Base-by-base conservation (phyloP, 2,329 filamentous ascomycete species). In the Aspergillus sp. region DNA sequence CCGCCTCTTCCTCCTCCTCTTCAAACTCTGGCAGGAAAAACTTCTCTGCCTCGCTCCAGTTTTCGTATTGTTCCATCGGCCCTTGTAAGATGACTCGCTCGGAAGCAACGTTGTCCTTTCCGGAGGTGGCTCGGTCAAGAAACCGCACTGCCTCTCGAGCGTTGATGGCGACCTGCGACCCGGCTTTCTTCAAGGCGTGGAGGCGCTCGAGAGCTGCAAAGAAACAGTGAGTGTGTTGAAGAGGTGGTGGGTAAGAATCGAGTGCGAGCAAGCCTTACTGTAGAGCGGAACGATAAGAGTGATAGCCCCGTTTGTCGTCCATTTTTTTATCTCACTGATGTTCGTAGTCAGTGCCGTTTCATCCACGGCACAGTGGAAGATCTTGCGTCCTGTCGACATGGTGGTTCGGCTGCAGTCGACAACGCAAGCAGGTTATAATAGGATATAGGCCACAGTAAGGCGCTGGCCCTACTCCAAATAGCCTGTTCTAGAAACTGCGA, bases 301-400 rank as follows among this genome's bases (percentile, higher is more conserved):
- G 57, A 84, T 79, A 43, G 78, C 76, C 34, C 81, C 81, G 59
- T 81, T 79, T 28, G 79, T 76, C 54, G 82, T 80, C 80, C 82
- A 84, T 71, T 77, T 77, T 71, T 84, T 84, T 63, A 84, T 81
- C 69, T 83, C 82, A 60, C 79, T 80, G 65, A 84, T 81, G 63
- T 81, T 83, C 55, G 81, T 80, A 51, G 80, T 82, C 59, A 84
- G 71, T 52, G 81, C 81, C 54, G 81, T 83, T 66, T 83, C 82
- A 69, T 84, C 82, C 64, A 83, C 80, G 64, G 83, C 80, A 74
- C 82, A 84, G 71, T 82, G 79, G 66, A 83, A 81, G 66, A 80
- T 75, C 69, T 81, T 82, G 67, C 77, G 77, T 68, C 71, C 76
- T 61, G 76, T 69, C 65, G 77, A 75, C 78, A 80, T 80, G 68